These are phyloP conservation scores for Termitomyces sp. DNA, from an alignment of 768 basidiomycete genomes.

Conservation along the genomic window DNA sequence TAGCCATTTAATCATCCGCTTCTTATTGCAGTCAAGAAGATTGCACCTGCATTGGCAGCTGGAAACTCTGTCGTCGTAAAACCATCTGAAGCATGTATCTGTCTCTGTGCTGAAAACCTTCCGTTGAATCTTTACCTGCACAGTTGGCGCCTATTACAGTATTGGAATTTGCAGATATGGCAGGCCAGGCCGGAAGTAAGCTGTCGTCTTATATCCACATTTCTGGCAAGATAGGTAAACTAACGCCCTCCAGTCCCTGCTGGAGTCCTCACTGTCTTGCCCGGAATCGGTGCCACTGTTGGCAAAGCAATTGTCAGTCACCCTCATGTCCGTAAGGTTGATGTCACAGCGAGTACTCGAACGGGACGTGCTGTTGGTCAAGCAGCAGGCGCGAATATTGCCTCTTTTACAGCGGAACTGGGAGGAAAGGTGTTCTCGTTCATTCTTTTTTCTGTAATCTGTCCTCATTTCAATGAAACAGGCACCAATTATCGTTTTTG, in stretches of 20 bases:
- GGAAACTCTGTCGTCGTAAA: constrained; percentile 83
- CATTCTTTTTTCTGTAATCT: not conserved
- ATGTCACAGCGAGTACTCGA: constrained; percentile 61
- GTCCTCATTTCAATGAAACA: constrained; percentile 18
- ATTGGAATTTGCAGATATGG: constrained; percentile 68
- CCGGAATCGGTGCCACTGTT: constrained; percentile 62
- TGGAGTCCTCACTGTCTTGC: constrained; percentile 69
- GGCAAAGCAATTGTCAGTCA: constrained; percentile 64
- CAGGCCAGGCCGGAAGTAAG: constrained; percentile 59
- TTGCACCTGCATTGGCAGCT: constrained; percentile 79
- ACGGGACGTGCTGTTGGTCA: constrained; percentile 74
- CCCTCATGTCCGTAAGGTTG: constrained; percentile 71
- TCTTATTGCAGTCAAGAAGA: constrained; percentile 86
- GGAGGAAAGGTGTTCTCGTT: constrained; percentile 67
- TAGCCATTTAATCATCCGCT: constrained; percentile 89
- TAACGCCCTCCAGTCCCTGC: constrained; percentile 54
- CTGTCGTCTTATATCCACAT: not conserved
- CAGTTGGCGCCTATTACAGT: constrained; percentile 74
- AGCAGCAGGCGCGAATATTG: constrained; percentile 70
- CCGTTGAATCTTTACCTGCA: constrained; percentile 1
- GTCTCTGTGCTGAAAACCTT: not conserved
- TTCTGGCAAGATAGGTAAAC: not conserved
- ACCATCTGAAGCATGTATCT: constrained; percentile 59
- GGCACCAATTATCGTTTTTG: constrained; percentile 79
- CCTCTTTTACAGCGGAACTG: constrained; percentile 75